Evolutionary conservation across 2,329 filamentous ascomycete genomes (phyloP).

Genomic region (Xenoacremonium recifei): DNA sequence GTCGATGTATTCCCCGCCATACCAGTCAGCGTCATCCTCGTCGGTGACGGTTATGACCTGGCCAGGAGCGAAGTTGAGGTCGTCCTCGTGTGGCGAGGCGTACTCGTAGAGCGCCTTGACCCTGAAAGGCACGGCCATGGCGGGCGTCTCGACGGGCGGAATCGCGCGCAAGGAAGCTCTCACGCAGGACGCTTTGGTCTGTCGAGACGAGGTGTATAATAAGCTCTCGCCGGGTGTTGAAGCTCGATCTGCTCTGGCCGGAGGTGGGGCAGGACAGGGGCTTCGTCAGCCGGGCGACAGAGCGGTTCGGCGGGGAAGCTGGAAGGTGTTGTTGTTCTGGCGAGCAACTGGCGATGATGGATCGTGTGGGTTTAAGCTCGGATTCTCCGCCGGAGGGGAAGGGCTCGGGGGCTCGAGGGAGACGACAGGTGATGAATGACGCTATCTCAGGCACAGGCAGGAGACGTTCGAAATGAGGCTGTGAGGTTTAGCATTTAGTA

Average conservation of each 20-base stretch:
- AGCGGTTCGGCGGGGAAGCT: conserved; percentile 17
- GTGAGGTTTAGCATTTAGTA: conserved; percentile 30
- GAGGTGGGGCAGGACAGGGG: conserved; percentile 30
- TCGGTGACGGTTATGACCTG: conserved; percentile 94
- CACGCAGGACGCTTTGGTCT: conserved; percentile 27
- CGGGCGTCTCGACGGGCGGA: conserved; percentile 29
- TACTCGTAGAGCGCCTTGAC: conserved; percentile 98
- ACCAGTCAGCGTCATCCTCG: conserved; percentile 93
- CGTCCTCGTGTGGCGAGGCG: conserved; percentile 87
- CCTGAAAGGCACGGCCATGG: conserved; percentile 79
- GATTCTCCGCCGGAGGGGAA: too few relatives aligned
- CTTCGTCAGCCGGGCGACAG: conserved; percentile 29
- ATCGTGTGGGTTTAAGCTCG: not conserved
- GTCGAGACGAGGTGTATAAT: conserved; percentile 25
- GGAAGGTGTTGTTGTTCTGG: conserved; percentile 2
- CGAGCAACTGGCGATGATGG: not conserved
- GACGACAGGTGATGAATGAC: conserved; percentile 8
- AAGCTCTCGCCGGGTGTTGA: conserved; percentile 24
- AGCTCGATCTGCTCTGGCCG: conserved; percentile 24
- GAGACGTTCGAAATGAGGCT: conserved; percentile 23
- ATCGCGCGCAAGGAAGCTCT: conserved; percentile 22
- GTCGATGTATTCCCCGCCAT: conserved; percentile 82
- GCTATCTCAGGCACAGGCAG: not conserved
- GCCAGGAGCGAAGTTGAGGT: conserved; percentile 80
- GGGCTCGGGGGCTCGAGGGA: not conserved